Base-by-base conservation (phyloP, 2,329 filamentous ascomycete species). In the Gyromitra esculenta region DNA sequence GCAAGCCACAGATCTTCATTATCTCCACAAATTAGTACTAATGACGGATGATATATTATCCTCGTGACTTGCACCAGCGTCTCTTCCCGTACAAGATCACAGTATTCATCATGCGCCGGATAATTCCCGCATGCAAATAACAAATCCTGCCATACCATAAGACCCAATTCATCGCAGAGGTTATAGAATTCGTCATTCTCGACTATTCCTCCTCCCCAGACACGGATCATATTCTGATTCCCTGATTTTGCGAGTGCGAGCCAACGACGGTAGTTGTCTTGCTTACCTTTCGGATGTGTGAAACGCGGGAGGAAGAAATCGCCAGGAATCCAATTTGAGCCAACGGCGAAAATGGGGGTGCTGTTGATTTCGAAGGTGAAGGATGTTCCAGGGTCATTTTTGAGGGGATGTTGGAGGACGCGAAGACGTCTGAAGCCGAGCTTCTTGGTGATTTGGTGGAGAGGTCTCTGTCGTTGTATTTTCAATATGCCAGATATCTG, bases 21-120 rank as follows among this genome's bases (percentile, higher is more conserved):
- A 84, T 97, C 97, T 13, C 94, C 95, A 3, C 92, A 93, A 85
- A 91, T 97, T 70, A 97, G 91, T 59, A 94, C 91, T 77, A 97
- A 91, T 9, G 89, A 93, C 0, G 94, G 92, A 82, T 97, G 95
- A 82, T 97, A 93, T 52, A 93, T 88, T 52, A 97, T 86, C 64
- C 91, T 85, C 81, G 88, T 89, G 77, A 93, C 87, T 80, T 94
- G 93, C 76, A 88, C 88, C 39, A 87, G 85, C 41, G 88, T 89
- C 82, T 92, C 90, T 25, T 84, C 84, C 80, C 87, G 85, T 80
- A 92, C 89, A 8, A 88, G 90, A 54, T 85, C 83, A 31, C 89
- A 85, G 52, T 90, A 86, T 59, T 86, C 86, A 5, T 89, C 88
- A 83, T 88, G 90, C 1, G 88, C 88, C 21, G 90, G 90, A 81